Conservation (phyloP, 345 rosid genomes). For the Kernera saxatilis region DNA sequence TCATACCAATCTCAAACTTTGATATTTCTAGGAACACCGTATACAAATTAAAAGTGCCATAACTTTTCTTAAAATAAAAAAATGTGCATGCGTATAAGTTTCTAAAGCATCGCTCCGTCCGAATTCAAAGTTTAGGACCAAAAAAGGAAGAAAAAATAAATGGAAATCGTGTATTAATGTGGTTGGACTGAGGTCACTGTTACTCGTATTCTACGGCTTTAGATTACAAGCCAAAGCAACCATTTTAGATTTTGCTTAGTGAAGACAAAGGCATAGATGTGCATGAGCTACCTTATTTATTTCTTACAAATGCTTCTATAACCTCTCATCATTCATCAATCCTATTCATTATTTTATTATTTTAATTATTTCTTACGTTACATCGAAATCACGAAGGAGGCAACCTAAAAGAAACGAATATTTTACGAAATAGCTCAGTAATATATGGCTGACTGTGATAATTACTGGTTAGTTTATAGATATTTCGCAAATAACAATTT, state of each 20-base stretch:
- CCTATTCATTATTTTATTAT: background rate
- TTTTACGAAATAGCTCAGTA: background rate
- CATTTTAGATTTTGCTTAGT: background rate
- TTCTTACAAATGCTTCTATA: background rate
- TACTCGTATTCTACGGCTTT: constrained; percentile 10
- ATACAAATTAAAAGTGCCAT: background rate
- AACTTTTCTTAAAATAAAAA: background rate
- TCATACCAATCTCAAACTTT: background rate
- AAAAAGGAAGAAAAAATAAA: background rate
- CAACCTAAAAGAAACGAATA: background rate
- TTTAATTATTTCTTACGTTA: background rate
- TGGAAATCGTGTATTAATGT: background rate
- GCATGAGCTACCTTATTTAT: background rate
- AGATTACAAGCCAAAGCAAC: constrained; percentile 14
- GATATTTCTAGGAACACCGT: background rate
- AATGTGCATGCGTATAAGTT: background rate
- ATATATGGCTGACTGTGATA: background rate
- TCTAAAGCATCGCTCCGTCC: background rate
- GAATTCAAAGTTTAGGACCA: background rate
- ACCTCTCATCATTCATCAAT: background rate
- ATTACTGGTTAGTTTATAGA: background rate
- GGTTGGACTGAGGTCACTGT: constrained; percentile 9
- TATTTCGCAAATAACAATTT: background rate
- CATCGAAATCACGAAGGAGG: background rate
- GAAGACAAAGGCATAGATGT: background rate